These are phyloP conservation scores for Mytilinidion resinicola DNA, from an alignment of 495 filamentous ascomycete species.

Conservation along the genomic window DNA sequence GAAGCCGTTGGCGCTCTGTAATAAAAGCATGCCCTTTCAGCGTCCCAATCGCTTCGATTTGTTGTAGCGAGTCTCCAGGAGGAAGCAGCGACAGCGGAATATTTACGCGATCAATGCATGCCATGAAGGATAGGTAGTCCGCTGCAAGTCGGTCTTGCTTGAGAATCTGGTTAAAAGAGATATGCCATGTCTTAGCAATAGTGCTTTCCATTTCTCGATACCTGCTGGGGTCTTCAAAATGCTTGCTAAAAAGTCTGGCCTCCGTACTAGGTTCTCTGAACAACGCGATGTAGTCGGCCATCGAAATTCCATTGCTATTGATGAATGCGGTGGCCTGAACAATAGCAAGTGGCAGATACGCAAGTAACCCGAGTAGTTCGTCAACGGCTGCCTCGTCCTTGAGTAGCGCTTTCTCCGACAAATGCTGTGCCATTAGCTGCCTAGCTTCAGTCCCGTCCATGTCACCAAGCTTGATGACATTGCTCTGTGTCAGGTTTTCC, in stretches of 20 bases:
- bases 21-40: slow-evolving; percentile 9
- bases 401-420: slow-evolving; percentile 17
- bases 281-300: slow-evolving; percentile 18
- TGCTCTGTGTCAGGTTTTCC: neutral
- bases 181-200: slow-evolving; percentile 15
- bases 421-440: slow-evolving; percentile 6
- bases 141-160: slow-evolving; percentile 10
- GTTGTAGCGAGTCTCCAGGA: neutral
- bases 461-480: slow-evolving; percentile 14
- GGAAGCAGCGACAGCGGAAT: slow-evolving; percentile 15
- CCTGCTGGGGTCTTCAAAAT: slow-evolving; percentile 24
- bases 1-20: slow-evolving; percentile 7
- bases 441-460: slow-evolving; percentile 5
- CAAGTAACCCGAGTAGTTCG: slow-evolving; percentile 12
- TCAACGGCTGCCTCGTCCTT: slow-evolving; percentile 6
- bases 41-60: slow-evolving; percentile 11
- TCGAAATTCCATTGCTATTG: slow-evolving; percentile 22
- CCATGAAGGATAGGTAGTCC: slow-evolving; percentile 17
- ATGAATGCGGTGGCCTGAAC: slow-evolving; percentile 33
- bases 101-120: slow-evolving; percentile 7
- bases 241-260: slow-evolving; percentile 8
- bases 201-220: slow-evolving; percentile 11
- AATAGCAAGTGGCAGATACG: slow-evolving; percentile 30
- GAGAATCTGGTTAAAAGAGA: slow-evolving; percentile 16
- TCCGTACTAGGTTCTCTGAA: slow-evolving; percentile 4